phyloP scores from a whole-genome alignment of 306 rosid genomes.

The Trichosanthes truncata region DNA sequence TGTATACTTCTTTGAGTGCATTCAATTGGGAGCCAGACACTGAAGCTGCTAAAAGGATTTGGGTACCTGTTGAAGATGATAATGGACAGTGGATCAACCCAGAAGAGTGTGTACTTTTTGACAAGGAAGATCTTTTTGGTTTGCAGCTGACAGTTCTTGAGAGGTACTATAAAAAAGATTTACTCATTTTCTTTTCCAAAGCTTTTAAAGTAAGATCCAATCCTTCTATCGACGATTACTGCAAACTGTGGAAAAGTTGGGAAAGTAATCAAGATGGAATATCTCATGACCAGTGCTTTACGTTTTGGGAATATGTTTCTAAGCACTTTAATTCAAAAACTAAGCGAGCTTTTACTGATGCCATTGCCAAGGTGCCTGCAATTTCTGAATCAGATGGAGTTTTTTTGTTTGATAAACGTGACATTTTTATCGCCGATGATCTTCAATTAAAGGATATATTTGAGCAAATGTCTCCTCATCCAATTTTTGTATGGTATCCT shows the following conservation, averaged over 20 bases:
- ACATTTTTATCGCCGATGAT: slow-evolving; percentile 55
- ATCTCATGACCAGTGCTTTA: slow-evolving; percentile 37
- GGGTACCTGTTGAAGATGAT: slow-evolving; percentile 37
- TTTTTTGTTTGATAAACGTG: slow-evolving; percentile 28
- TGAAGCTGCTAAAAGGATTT: slow-evolving; percentile 29
- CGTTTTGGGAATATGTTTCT: slow-evolving; percentile 47
- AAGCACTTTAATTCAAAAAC: slow-evolving; percentile 20
- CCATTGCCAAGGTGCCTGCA: slow-evolving; percentile 46
- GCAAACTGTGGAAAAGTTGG: slow-evolving; percentile 57
- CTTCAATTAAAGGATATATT: slow-evolving; percentile 56
- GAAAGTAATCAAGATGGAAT: slow-evolving; percentile 28
- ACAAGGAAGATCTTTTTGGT: slow-evolving; percentile 42
- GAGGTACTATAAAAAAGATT: slow-evolving; percentile 18
- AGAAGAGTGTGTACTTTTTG: slow-evolving; percentile 40
- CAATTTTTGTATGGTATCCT: slow-evolving; percentile 71
- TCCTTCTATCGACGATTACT: slow-evolving; percentile 48
- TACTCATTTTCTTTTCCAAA: slow-evolving; percentile 31
- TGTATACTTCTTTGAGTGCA: slow-evolving; percentile 34
- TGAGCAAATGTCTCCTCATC: slow-evolving; percentile 14
- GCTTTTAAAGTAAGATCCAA: slow-evolving; percentile 27
- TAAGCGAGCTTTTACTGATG: slow-evolving; percentile 21
- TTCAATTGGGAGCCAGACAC: slow-evolving; percentile 35
- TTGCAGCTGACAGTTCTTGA: slow-evolving; percentile 33
- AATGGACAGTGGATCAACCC: slow-evolving; percentile 36
- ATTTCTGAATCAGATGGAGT: slow-evolving; percentile 22